These are phyloP conservation scores for Thermothelomyces thermophilus DNA, from an alignment of 2,329 filamentous ascomycete species.

Conservation along the genomic window DNA sequence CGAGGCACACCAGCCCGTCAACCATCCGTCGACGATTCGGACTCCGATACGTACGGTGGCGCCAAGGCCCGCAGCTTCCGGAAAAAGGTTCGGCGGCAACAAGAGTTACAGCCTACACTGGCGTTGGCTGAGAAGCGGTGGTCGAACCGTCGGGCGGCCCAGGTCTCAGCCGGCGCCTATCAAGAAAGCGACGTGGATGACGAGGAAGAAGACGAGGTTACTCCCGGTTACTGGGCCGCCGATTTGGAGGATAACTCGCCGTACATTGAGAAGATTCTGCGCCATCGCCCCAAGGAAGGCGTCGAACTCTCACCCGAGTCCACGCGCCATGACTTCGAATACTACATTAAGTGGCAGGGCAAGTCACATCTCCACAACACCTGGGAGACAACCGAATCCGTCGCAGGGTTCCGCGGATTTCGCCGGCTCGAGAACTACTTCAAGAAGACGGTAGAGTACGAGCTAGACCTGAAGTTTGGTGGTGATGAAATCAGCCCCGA, in stretches of 20 bases:
- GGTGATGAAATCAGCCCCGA: constrained; percentile 71
- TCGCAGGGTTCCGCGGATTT: constrained; percentile 73
- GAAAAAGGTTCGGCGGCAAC: constrained; percentile 28
- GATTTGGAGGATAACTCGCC: constrained; percentile 71
- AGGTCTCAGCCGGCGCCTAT: constrained; percentile 36
- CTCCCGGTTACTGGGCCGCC: constrained; percentile 63
- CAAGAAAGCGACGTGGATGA: constrained; percentile 59
- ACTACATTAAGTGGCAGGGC: constrained; percentile 91
- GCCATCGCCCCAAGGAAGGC: constrained; percentile 72
- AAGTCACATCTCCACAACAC: constrained; percentile 93
- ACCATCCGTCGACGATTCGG: constrained; percentile 25
- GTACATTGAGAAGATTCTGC: constrained; percentile 84
- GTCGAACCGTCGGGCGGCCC: constrained; percentile 28
- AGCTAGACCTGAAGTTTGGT: constrained; percentile 69
- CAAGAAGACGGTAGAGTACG: constrained; percentile 71
- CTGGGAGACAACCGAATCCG: constrained; percentile 75
- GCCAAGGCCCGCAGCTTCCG: constrained; percentile 26
- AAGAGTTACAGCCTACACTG: constrained; percentile 24
- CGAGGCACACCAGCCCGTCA: constrained; percentile 27
- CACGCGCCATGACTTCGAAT: constrained; percentile 75
- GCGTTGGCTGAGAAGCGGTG: constrained; percentile 26
- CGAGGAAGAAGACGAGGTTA: constrained; percentile 57
- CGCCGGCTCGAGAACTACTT: constrained; percentile 95
- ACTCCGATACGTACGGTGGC: constrained; percentile 27
- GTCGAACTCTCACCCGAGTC: constrained; percentile 52